These are phyloP conservation scores for Calonectria hongkongensis DNA, from an alignment of 2,329 filamentous ascomycete species.

Conservation along the genomic window DNA sequence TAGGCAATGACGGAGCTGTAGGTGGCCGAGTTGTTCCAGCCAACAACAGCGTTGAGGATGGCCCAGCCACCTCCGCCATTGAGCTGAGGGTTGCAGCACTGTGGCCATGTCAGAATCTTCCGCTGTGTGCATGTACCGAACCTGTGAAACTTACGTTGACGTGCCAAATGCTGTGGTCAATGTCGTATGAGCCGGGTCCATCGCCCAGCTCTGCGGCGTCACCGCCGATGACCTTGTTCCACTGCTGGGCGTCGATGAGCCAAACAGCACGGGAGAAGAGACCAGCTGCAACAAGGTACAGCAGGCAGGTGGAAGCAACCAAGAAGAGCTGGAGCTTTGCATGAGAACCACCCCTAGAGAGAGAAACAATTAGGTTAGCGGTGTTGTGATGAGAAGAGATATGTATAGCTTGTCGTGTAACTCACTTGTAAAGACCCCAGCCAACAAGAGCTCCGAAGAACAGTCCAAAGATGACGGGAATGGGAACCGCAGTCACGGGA, in stretches of 20 bases:
- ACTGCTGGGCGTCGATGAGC: conserved; percentile 82
- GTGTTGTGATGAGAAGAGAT: conserved; percentile 12
- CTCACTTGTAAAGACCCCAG: conserved; percentile 84
- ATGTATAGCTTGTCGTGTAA: conserved; percentile 33
- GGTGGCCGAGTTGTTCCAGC: conserved; percentile 92
- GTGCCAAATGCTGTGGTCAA: conserved; percentile 87
- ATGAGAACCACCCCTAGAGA: conserved; percentile 63
- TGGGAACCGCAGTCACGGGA: conserved; percentile 84
- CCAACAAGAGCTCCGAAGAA: conserved; percentile 80
- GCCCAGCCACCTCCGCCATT: conserved; percentile 89
- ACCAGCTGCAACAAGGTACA: conserved; percentile 90
- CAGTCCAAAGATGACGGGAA: conserved; percentile 84
- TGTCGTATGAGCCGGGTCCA: conserved; percentile 87
- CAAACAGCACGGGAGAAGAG: conserved; percentile 87
- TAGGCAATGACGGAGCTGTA: conserved; percentile 91
- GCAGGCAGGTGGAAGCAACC: conserved; percentile 86
- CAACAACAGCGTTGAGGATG: conserved; percentile 89
- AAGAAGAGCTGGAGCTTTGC: conserved; percentile 81
- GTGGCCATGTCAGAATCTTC: conserved; percentile 14
- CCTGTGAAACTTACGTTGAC: conserved; percentile 77
- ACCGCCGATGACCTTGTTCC: conserved; percentile 79
- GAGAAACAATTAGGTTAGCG: not conserved
- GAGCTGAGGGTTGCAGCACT: conserved; percentile 85
- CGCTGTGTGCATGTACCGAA: not conserved
- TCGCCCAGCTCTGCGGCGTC: conserved; percentile 70